Base-by-base conservation (phyloP, 2,329 filamentous ascomycete species). In the Madurella mycetomatis region DNA sequence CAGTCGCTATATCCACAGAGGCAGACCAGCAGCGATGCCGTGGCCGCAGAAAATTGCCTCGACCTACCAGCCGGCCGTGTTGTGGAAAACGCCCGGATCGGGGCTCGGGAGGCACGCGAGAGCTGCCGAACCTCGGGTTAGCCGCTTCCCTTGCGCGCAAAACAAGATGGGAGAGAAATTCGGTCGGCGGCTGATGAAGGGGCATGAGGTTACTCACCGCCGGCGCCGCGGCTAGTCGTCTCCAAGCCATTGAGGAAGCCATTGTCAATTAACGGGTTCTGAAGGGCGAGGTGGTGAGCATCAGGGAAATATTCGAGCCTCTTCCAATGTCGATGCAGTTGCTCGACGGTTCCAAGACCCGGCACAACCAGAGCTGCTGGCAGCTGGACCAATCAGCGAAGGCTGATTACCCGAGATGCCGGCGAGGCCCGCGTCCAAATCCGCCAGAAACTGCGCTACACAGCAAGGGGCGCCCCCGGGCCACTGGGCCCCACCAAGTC, bases 81-180 rank as follows among this genome's bases (percentile, higher is more conserved):
- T 60, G 89, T 90, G 59, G 92, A 95, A 76, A 99, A 97, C 57
- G 85, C 79, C 74, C 92, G 83, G 68, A 81, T 78, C 68, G 88
- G 83, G 66, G 47, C 47, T 53, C 77, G 79, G 72, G 80, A 82
- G 65, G 78, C 73, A 67, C 81, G 80, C 62, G 83, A 81, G 70
- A 88, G 81, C 86, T 90, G 64, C 55, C 32, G 42, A 55, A 57
- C 45, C 50, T 59, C 54, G 50, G 47, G 58, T 68, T 47, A 68
- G 65, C 52, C 47, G 43, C 47, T 55, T 46, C 39, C n/a, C 30
- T 17, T 48, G 57, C 51, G 45, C 53, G 47, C 9, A 32, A 41
- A 42, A 32, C 45, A 43, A 52, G 40, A 25, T 7, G 25, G 48
- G 19, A 31, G 18, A 40, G 47, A 30, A 49, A n/a, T 16, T n/a